Evolutionary conservation across 768 basidiomycete species (phyloP).

Genomic region (Tricholoma furcatifolium): DNA sequence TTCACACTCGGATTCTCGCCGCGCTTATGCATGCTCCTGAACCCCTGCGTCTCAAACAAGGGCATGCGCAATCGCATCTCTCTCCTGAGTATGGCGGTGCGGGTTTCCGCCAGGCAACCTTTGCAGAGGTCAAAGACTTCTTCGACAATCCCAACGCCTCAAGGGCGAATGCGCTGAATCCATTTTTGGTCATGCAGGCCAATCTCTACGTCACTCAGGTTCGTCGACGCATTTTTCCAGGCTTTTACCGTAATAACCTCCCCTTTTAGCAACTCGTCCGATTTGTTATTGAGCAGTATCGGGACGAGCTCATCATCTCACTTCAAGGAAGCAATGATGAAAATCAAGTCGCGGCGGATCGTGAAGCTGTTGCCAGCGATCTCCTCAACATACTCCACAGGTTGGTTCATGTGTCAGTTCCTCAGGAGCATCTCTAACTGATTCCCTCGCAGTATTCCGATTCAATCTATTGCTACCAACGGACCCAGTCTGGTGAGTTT

Average conservation of each 20-base stretch:
- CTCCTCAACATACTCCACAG: constrained; percentile 84
- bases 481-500: constrained; percentile 67
- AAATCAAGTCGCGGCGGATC: constrained; percentile 63
- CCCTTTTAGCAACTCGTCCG: constrained; percentile 80
- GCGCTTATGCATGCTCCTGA: constrained; percentile 78
- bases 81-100: constrained; percentile 65
- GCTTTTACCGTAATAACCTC: not conserved
- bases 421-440: not conserved
- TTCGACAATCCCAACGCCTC: constrained; percentile 91
- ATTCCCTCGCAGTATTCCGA: constrained; percentile 65
- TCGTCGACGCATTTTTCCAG: constrained; percentile 13
- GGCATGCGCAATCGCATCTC: constrained; percentile 45
- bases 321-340: constrained; percentile 68
- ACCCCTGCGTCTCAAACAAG: constrained; percentile 65
- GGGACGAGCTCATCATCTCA: constrained; percentile 75
- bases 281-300: constrained; percentile 90
- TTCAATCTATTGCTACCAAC: constrained; percentile 89
- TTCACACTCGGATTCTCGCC: constrained; percentile 73
- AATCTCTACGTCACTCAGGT: constrained; percentile 94
- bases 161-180: constrained; percentile 81
- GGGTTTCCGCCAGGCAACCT: constrained; percentile 79
- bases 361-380: constrained; percentile 85
- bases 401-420: constrained; percentile 30
- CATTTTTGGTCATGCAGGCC: constrained; percentile 89
- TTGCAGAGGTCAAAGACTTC: constrained; percentile 86